Evolutionary conservation across 345 rosid genomes (phyloP).

Genomic region (Brassica cretica): DNA sequence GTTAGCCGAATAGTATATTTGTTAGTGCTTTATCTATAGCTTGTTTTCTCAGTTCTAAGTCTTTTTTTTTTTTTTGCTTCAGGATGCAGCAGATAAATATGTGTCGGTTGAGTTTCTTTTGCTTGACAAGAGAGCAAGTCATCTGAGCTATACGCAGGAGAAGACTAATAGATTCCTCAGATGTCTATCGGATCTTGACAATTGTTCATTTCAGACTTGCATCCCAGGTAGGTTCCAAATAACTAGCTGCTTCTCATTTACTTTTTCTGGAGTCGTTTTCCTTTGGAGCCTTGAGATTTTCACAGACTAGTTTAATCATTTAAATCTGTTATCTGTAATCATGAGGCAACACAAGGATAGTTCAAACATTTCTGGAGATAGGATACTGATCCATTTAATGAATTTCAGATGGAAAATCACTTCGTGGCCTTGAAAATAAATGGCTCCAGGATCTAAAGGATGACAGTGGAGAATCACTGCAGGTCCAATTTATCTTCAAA

Average conservation of each 20-base stretch:
- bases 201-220: constrained; percentile 66
- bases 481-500: constrained; percentile 64
- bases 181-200: constrained; percentile 80
- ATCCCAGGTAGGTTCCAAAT: constrained; percentile 53
- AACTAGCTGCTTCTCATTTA: neutral
- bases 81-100: constrained; percentile 86
- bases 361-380: neutral
- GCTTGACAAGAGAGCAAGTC: constrained; percentile 55
- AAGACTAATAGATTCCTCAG: constrained; percentile 48
- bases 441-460: constrained; percentile 81
- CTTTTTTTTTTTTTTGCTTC: constrained; percentile 25
- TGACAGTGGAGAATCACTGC: constrained; percentile 66
- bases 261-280: neutral
- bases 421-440: constrained; percentile 66
- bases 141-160: constrained; percentile 53
- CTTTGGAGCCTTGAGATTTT: neutral
- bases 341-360: neutral
- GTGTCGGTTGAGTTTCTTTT: constrained; percentile 72
- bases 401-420: constrained; percentile 55
- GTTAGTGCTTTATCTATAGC: neutral
- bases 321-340: constrained; percentile 8
- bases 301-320: constrained; percentile 1
- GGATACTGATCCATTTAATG: constrained; percentile 16
- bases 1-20: constrained; percentile 43
- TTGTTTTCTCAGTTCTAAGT: neutral